Evolutionary conservation across 768 basidiomycete species (phyloP).

Genomic region (Russula earlei): DNA sequence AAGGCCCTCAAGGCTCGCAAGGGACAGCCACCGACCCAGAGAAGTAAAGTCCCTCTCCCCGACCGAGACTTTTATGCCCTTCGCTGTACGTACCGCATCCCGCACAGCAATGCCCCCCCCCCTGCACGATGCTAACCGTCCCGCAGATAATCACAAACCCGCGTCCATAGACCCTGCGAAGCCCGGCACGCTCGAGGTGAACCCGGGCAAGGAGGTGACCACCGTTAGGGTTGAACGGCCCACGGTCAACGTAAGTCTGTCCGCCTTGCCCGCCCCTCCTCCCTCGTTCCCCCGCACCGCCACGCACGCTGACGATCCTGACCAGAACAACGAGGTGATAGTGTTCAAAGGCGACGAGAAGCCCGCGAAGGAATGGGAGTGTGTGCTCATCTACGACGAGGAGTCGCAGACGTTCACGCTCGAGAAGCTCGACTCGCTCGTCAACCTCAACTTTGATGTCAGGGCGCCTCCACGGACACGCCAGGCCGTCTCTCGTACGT

Average conservation of each 20-base stretch:
- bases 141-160: conserved; percentile 67
- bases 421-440: conserved; percentile 19
- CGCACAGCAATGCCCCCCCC: neutral
- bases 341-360: conserved; percentile 50
- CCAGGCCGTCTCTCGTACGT: conserved; percentile 16
- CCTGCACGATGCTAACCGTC: neutral
- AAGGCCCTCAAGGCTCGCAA: conserved; percentile 62
- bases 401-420: conserved; percentile 30
- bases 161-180: conserved; percentile 56
- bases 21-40: conserved; percentile 35
- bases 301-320: neutral
- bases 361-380: conserved; percentile 59
- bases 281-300: neutral
- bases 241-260: conserved; percentile 60
- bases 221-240: conserved; percentile 55
- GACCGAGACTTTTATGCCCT: conserved; percentile 71
- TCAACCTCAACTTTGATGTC: conserved; percentile 14
- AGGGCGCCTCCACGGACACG: conserved; percentile 5
- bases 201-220: conserved; percentile 41
- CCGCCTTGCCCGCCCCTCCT: conserved; percentile 17
- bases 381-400: conserved; percentile 74
- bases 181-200: conserved; percentile 57
- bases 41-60: conserved; percentile 39
- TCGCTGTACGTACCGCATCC: conserved; percentile 40
- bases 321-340: conserved; percentile 43